Base-by-base conservation (phyloP, 2,329 filamentous ascomycete species). In the Sporothrix mexicana region DNA sequence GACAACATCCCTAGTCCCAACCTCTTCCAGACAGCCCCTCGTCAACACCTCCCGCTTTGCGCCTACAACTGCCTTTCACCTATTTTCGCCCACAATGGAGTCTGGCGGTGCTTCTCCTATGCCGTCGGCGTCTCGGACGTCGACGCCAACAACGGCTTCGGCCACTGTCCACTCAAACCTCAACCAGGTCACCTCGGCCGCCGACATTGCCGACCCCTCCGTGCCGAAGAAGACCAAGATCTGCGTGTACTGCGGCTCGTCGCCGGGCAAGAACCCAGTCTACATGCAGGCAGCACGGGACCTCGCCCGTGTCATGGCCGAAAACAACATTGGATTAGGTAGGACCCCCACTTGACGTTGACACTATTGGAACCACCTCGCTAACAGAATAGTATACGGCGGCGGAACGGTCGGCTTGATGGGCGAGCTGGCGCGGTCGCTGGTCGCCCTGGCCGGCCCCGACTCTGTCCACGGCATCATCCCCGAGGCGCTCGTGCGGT, bases 371-470 rank as follows among this genome's bases (percentile, higher is more conserved):
- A 10, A n/a, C 3, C 25, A 69, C 67, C 10, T 20, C 30, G 13
- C 55, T 67, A 43, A 45, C 69, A 51, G 61, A 17, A 2, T 20
- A 89, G 94, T 98, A 76, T 99, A 98, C 82, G 96, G 96, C 77
- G 96, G 96, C 77, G 96, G 96, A 79, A 98, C 95, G 2, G 90
- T 94, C 51, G 96, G 96, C 10, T 88, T 99, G 62, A 99, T 99
- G 96, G 96, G 96, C 79, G 94, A 98, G 80, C 83, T 98, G 12
- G 94, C 96, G 62, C 92, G 91, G 78, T 95, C 93, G 0, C 90
- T 99, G 41, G 94, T 97, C 77, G 87, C 92, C 0, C 89, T 98
- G 75, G 90, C 91, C 5, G 95, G 96, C 2, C 93, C 95, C 0
- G 82, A 90, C 69, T 84, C 92, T 13, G 96, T 98, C 17, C 95